Evolutionary conservation across 495 filamentous ascomycete species (phyloP).

Genomic region (Pyrenula massariospora): DNA sequence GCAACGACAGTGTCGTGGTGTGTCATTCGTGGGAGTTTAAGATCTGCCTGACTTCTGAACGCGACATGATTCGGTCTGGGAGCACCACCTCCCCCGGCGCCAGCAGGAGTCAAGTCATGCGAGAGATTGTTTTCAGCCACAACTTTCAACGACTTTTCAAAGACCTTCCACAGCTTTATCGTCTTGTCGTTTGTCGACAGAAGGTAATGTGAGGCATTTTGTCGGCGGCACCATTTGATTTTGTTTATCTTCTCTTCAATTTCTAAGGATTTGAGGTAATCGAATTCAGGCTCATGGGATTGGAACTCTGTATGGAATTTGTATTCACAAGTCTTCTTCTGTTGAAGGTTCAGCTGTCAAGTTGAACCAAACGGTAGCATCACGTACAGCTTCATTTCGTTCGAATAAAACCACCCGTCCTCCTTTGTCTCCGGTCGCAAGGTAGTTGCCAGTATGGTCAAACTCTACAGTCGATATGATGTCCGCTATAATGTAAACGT

Average conservation of each 20-base stretch:
- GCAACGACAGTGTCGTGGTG: conserved; percentile 98
- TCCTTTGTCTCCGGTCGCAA: conserved; percentile 96
- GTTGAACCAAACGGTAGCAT: conserved; percentile 5
- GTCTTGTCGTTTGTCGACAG: conserved; percentile 99
- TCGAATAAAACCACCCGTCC: conserved; percentile 95
- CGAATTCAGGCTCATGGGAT: conserved; percentile 98
- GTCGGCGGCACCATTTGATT: conserved; percentile 98
- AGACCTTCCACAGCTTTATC: conserved; percentile 99
- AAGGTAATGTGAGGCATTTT: conserved; percentile 96
- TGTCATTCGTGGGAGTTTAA: conserved; percentile 90
- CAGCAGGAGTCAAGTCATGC: conserved; percentile 77
- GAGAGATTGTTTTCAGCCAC: conserved; percentile 98
- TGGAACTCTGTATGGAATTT: conserved; percentile 99
- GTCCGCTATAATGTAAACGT: conserved; percentile 52
- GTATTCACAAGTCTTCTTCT: conserved; percentile 99
- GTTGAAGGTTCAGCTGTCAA: conserved; percentile 12
- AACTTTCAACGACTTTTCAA: conserved; percentile 97
- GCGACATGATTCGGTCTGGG: conserved; percentile 56
- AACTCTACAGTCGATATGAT: conserved; percentile 99
- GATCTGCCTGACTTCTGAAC: conserved; percentile 67
- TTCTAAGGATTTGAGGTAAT: conserved; percentile 97
- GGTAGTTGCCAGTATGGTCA: conserved; percentile 95
- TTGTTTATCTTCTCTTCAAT: conserved; percentile 99
- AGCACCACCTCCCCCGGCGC: conserved; percentile 59
- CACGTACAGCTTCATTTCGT: conserved; percentile 80